phyloP scores from a whole-genome alignment of 805 yeast species.

The Lipomyces lipofer region DNA sequence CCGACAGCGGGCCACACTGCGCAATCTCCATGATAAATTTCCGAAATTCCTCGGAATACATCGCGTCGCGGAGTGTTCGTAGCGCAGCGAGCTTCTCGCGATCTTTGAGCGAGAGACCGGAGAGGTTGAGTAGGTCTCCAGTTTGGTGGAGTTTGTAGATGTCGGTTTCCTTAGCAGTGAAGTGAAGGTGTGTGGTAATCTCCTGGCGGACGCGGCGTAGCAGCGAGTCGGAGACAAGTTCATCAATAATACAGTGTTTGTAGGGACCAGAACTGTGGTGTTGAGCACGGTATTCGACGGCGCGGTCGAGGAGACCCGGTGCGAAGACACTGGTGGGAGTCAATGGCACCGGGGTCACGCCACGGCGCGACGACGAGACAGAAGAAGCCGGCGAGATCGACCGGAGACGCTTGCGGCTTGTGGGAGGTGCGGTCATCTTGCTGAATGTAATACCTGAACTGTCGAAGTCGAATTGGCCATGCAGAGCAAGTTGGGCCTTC shows the following conservation, averaged over 20 bases:
- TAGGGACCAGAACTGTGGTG: constrained; percentile 69
- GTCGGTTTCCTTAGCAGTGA: constrained; percentile 95
- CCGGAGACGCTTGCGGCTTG: constrained; percentile 21
- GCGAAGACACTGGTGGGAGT: constrained; percentile 15
- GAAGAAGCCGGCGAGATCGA: constrained; percentile 25
- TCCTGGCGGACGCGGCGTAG: constrained; percentile 80
- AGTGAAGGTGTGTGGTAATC: constrained; percentile 77
- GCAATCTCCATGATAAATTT: constrained; percentile 75
- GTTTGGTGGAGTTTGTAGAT: constrained; percentile 84
- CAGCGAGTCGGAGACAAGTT: constrained; percentile 72
- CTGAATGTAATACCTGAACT: too few species aligned
- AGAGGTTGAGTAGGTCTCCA: constrained; percentile 87
- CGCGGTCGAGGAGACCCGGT: constrained; percentile 21
- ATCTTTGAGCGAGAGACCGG: constrained; percentile 80
- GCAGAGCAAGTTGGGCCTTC: too few species aligned
- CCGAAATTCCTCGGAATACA: constrained; percentile 83
- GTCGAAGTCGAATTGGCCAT: too few species aligned
- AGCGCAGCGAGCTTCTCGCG: constrained; percentile 70
- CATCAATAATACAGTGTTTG: constrained; percentile 81
- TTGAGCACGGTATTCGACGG: constrained; percentile 14
- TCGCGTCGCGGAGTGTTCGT: constrained; percentile 76
- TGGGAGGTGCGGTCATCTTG: too few species aligned
- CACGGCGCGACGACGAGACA: constrained; percentile 16
- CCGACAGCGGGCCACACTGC: constrained; percentile 85
- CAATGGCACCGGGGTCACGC: constrained; percentile 4